Evolutionary conservation across 2,329 filamentous ascomycete species (phyloP), one percentile per base, ranked within the genome.

Genomic region (Elsinoe arachidis): DNA sequence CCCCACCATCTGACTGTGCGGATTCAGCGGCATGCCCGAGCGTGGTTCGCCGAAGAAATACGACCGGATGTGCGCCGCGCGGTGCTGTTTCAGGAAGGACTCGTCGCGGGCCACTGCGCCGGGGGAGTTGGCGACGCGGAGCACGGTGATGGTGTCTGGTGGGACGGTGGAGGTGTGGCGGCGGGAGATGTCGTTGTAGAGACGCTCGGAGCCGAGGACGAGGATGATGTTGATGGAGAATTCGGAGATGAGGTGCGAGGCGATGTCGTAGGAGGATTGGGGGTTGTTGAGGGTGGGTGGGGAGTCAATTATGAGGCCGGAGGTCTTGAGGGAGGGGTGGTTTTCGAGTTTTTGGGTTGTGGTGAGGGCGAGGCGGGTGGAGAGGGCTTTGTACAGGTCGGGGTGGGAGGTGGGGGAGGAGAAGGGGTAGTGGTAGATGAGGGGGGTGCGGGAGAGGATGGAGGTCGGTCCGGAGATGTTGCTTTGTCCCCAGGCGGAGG

Each of bases 391-490:
- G 74, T 87, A 97, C 43, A 92, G 73, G 26, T 65, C 63, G 0
- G 81, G 78, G 60, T 90, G 87, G 52, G 90, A 87, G 63, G 90
- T 85, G 0, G 89, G 81, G 61, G 78, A 83, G 55, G 82, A 78
- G 61, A 87, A 77, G 14, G 93, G 92, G 70, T 88, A 95, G 71
- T 90, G 89, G 69, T 96, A 95, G 26, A 92, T 90, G 56, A 99
- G 75, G 4, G 93, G 93, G 64, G 96, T 78, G 76, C 96, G 97
- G 55, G 96, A 89, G 0, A 92, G 91, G 15, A 95, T 84, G 0
- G 85, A 82, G 64, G 87, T 93, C 0, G 93, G 91, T 0, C 92
- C 93, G 63, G 88, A 95, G 65, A 91, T 95, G 0, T 92, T 91
- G 64, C 89, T 91, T 63, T 82, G 89, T 9, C 93, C 93, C 85